Base-by-base conservation (phyloP, 208 protist genomes). In the Wallacemonas collosoma region DNA sequence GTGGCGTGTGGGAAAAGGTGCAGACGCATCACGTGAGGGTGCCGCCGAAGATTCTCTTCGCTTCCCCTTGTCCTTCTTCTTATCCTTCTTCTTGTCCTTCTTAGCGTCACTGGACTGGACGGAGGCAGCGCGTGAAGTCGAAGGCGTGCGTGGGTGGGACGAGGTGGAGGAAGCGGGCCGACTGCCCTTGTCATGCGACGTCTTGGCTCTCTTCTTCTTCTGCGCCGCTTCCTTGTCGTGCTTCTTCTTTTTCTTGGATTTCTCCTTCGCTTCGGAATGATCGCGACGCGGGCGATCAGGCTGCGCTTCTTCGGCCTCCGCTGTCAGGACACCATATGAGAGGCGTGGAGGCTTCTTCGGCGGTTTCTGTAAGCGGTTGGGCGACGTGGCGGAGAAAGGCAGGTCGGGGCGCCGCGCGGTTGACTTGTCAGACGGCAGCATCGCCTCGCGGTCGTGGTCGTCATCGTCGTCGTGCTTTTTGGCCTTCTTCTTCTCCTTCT, bases 211-310 rank as follows among this genome's bases (percentile, higher is more conserved):
- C 55, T 69, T 74, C 62, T 9, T 35, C 57, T 54, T 43, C 65
- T 62, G 77, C 40, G 39, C 40, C 62, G 72, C 62, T 2, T 78
- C 53, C 56, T 78, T 44, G 45, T 72, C 76, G 2, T 53, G 6
- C 54, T 71, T 71, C 44, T 67, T 65, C 40, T 73, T 60, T 55
- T 77, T 68, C 9, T 68, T 14, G 36, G 39, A 2, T 17, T 54
- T 68, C 6, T 17, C 44, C 11, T 38, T 58, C 38, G 26, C 26
- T 26, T 26, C 26, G 26, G 26, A 26, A 26, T 26, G 26, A 26
- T 26, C 26, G 26, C 26, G 17, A 57, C 48, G 72, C 14, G 44
- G 38, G 5, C 1, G 9, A 44, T 3, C 6, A 11, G 45, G 8
- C 62, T 39, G 62, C 62, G 44, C 48, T 39, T 41, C 66, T 36